Percentiles rank a stretch among this genome's conserved stretches.
Evolutionary conservation across 495 filamentous ascomycete species (phyloP).

Genomic region (Neurospora sp.): DNA sequence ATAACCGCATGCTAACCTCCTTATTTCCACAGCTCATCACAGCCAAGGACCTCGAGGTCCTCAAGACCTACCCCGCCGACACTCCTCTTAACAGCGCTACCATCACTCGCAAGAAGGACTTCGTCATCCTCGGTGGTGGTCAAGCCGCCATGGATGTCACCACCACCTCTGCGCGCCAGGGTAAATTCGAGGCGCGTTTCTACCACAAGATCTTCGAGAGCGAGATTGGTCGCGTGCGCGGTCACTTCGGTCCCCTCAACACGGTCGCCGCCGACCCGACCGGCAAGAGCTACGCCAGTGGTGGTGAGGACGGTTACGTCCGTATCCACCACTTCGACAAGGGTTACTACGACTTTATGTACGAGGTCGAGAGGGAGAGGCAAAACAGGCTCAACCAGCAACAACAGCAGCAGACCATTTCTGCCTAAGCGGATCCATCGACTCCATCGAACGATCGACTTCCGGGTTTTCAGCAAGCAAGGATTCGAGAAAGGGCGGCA

Average conservation of each 20-base stretch:
- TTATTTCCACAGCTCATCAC: slow-evolving; percentile 55
- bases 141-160: slow-evolving; percentile 99
- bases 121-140: slow-evolving; percentile 92
- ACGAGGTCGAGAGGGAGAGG: slow-evolving; percentile 81
- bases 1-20: slow-evolving; percentile 6
- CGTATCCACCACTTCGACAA: slow-evolving; percentile 98
- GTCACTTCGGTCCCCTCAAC: slow-evolving; percentile 89
- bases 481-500: not conserved
- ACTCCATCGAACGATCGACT: too few species aligned
- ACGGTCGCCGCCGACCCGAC: slow-evolving; percentile 77
- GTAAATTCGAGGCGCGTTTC: slow-evolving; percentile 97
- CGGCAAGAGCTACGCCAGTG: slow-evolving; percentile 83
- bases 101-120: slow-evolving; percentile 91
- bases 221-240: slow-evolving; percentile 91
- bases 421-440: not conserved
- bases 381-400: slow-evolving; percentile 17
- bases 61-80: slow-evolving; percentile 87
- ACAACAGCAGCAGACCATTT: not conserved
- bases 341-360: slow-evolving; percentile 95
- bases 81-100: slow-evolving; percentile 94
- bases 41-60: slow-evolving; percentile 70
- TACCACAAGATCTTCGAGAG: slow-evolving; percentile 99
- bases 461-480: not conserved
- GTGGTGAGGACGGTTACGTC: slow-evolving; percentile 97
- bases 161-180: slow-evolving; percentile 84